Base-by-base conservation (phyloP, 768 basidiomycete genomes). In the Royoungia palumana region DNA sequence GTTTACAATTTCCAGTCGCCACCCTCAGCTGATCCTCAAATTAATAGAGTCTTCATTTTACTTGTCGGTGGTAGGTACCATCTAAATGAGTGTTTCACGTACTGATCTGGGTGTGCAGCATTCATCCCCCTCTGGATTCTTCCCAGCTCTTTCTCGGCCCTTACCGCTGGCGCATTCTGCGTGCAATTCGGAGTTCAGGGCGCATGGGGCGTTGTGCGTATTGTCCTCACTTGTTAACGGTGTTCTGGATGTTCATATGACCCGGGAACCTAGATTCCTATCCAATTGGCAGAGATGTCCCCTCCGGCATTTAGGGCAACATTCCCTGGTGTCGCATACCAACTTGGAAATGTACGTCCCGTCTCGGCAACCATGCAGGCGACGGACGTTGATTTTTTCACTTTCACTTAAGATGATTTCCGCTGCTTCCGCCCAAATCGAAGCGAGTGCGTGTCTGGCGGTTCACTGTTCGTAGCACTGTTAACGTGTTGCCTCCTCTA, bases 281-380 rank as follows among this genome's bases (percentile, higher is more conserved):
- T 93, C 55, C 87, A 85, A 66, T 72, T 94, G 30, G 76, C 82
- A 6, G 92, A 96, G 70, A 80, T 92, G 73, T 87, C 87, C 0
- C 93, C 93, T 8, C 86, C 89, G 0, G 91, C 89, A 0, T 94
- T 93, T 77, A 78, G 93, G 50, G 88, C 90, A 4, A 87, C 87
- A 2, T 94, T 91, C 75, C 87, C 87, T 21, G 91, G 91, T 50
- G 80, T 90, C 0, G 81, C 87, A 2, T 94, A 93, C 67, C 91
- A 93, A 56, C 62, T 92, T 24, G 89, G 91, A 32, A 91, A 89
- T 64, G 76, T 66, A 35, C 10, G 66, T 58, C 2, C 9, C 49
- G 2, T 46, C 30, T 21, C 2, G 12, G 3, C 2, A 16, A n/a
- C 16, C 9, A 9, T 11, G 20, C 13, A n/a, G 14, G 10, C 16